phyloP scores from a whole-genome alignment of 306 rosid genomes.

The Elaeagnus macrophylla region DNA sequence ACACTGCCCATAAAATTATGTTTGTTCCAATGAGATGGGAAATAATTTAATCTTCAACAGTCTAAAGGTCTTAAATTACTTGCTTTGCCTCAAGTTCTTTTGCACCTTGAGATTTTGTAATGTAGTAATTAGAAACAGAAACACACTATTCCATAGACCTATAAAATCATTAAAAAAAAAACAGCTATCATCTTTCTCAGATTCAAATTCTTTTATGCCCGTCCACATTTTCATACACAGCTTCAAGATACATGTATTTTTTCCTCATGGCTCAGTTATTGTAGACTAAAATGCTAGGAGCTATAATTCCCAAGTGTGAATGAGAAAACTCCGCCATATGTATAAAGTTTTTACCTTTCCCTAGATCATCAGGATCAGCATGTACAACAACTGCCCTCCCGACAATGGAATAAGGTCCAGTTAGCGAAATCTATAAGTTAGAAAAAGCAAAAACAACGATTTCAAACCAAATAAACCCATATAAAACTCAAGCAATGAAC shows the following conservation, averaged over 20 bases:
- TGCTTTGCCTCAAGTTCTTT: too few relatives aligned
- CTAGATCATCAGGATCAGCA: slow-evolving; percentile 92
- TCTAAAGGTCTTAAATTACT: too few relatives aligned
- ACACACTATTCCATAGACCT: too few relatives aligned
- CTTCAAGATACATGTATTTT: background rate
- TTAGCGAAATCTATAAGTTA: slow-evolving; percentile 62
- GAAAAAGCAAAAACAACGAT: background rate
- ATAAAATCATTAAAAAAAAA: too few relatives aligned
- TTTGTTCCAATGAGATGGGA: too few relatives aligned
- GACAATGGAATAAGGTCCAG: slow-evolving; percentile 66
- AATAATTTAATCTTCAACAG: too few relatives aligned
- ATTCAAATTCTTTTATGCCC: background rate
- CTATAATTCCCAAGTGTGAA: background rate
- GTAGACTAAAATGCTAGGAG: background rate
- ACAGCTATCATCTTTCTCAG: too few relatives aligned
- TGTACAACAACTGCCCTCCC: slow-evolving; percentile 99
- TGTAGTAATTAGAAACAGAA: too few relatives aligned
- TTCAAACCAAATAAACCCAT: background rate
- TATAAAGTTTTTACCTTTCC: slow-evolving; percentile 45
- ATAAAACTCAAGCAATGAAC: background rate
- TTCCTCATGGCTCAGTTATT: background rate
- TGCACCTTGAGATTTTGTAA: too few relatives aligned
- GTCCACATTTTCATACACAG: background rate
- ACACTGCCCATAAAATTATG: too few relatives aligned
- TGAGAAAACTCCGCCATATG: background rate